Conservation (phyloP, 2,329 filamentous ascomycete genomes). For the Orbilia quercus region DNA sequence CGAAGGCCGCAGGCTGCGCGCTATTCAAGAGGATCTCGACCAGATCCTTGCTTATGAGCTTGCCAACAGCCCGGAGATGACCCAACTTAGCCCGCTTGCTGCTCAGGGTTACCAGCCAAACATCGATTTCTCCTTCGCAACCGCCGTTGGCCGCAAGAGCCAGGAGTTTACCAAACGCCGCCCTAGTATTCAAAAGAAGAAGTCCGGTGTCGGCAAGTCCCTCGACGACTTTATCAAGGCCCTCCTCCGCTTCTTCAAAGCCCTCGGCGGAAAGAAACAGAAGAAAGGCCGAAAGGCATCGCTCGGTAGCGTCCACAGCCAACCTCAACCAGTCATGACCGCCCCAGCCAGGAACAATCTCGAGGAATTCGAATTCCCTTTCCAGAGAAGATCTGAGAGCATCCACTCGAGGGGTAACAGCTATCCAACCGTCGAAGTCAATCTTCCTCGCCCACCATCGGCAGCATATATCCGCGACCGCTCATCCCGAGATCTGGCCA, state of each 20-base stretch:
- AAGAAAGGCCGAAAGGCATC: conserved; percentile 42
- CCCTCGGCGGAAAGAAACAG: conserved; percentile 40
- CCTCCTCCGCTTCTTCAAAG: conserved; percentile 43
- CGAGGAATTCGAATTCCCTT: conserved; percentile 51
- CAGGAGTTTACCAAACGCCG: conserved; percentile 23
- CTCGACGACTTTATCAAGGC: conserved; percentile 44
- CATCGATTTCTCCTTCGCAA: conserved; percentile 51
- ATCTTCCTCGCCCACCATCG: conserved; percentile 44
- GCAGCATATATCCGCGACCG: conserved; percentile 45
- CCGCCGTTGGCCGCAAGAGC: conserved; percentile 44
- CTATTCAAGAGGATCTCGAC: conserved; percentile 55
- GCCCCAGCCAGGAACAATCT: conserved; percentile 13
- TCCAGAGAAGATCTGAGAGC: conserved; percentile 25
- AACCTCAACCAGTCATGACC: conserved; percentile 15
- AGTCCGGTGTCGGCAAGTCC: conserved; percentile 34
- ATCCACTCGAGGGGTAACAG: conserved; percentile 21
- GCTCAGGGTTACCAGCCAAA: conserved; percentile 26
- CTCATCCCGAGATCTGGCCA: conserved; percentile 34
- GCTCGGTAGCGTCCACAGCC: conserved; percentile 12
- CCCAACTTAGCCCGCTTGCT: conserved; percentile 39
- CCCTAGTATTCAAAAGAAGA: conserved; percentile 21
- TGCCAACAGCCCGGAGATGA: conserved; percentile 44
- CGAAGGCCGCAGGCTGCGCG: conserved; percentile 58
- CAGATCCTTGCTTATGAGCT: conserved; percentile 54
- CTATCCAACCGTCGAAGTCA: conserved; percentile 45